Base-by-base conservation (phyloP, 768 basidiomycete species). In the Lactifluus hygrophoroides region DNA sequence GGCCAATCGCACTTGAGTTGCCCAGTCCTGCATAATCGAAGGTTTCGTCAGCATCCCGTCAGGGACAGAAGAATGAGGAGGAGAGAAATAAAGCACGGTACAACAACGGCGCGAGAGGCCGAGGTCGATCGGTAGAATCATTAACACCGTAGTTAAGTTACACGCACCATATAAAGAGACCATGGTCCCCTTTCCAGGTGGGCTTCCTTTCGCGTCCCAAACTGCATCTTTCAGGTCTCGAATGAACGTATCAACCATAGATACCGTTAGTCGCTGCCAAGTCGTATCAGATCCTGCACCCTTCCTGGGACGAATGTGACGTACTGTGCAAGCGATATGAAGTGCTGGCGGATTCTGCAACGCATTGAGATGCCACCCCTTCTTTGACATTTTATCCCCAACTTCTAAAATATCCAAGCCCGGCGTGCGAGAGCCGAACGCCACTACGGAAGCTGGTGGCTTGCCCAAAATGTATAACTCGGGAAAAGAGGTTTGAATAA, bases 301-400 rank as follows among this genome's bases (percentile, higher is more conserved):
- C 23, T 52, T 23, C 23, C 21, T 17, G 9, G 11, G 17, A 52
- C 3, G 40, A 37, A 37, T 30, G 30, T 13, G 65, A n/a, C 88
- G 65, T 66, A 95, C 92, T 66, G 95, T 99, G 72, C 87, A 88
- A 35, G 94, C 94, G 64, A 98, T 90, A 71, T 99, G 96, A 43
- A 97, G 78, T 9, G 86, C 93, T 11, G 88, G 75, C 1, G 94
- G 92, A 10, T 81, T 76, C 43, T 76, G 80, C 56, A 99, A 70
- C 14, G 85, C 94, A 67, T 92, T 97, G 62, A 99, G 67, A 73
- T 95, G 90, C 93, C 94, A 97, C 2, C 94, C 96, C 40, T 77
- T 76, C 69, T 83, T 80, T 27, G 80, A 72, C 93, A 97, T 94
- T 58, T 74, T 76, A 72, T 96, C 95, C 0, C 95, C 95, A 0